Base-by-base conservation (phyloP, 768 basidiomycete species). In the Pleurotus cornucopiae region DNA sequence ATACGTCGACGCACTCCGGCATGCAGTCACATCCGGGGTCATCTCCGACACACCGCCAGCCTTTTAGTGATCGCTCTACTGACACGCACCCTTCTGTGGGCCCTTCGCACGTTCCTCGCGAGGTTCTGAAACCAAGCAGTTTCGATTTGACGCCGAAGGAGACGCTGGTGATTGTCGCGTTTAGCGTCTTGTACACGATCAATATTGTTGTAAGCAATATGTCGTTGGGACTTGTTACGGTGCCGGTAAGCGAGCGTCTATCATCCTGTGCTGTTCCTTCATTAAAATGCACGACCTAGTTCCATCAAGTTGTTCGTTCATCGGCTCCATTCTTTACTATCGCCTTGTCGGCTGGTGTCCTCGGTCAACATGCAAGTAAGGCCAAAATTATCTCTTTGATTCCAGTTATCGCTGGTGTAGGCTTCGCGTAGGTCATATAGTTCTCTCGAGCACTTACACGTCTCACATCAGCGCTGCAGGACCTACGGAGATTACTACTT, bases 401-500 rank as follows among this genome's bases (percentile, higher is more conserved):
- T 5, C 94, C 95, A 0, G 94, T 98, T 34, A 82, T 97, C 16
- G 78, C 79, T 1, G 96, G 97, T 12, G 97, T 99, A 11, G 92
- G 85, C 4, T 83, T 99, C 51, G 93, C 97, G 87, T 95, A 70
- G 60, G 84, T 78, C 46, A 16, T 21, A 58, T 12, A 26, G n/a
- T 12, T 30, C 34, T 41, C 61, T 44, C 7, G 30, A 47, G 41
- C 30, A 23, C 11, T 20, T 54, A 21, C 34, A 39, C 39, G 18
- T 54, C 54, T 60, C 13, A 58, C 54, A 14, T 57, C 14, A 16
- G 14, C 43, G 3, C 30, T 41, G 26, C 63, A 94, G 92, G 11
- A 97, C 94, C 5, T 96, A 93, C 56, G 97, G 95, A 54, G 95
- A 98, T 66, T 98, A 97, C 71, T 89, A 92, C 64, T 97, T 89